Evolutionary conservation across 768 basidiomycete species (phyloP).

Genomic region (Antrodiella citrinella): DNA sequence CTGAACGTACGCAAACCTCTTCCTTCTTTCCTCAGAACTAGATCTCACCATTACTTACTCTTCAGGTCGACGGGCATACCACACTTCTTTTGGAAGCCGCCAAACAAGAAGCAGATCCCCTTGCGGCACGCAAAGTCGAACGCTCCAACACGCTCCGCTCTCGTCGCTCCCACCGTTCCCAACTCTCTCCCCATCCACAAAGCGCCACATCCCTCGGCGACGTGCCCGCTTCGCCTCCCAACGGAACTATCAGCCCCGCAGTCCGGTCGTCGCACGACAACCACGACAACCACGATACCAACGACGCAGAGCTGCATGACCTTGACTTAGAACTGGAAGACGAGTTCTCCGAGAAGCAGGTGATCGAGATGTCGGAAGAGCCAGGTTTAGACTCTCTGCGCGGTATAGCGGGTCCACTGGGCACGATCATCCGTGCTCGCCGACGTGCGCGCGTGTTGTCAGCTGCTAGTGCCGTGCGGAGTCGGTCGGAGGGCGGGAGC

Average conservation of each 20-base stretch:
- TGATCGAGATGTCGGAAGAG: slow-evolving; percentile 47
- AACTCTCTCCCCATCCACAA: background rate
- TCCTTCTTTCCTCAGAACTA: background rate
- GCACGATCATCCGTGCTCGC: slow-evolving; percentile 70
- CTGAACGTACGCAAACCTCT: slow-evolving; percentile 29
- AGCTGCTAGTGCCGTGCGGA: slow-evolving; percentile 11
- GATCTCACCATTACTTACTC: background rate
- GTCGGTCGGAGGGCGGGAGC: background rate
- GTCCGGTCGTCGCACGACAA: slow-evolving; percentile 2
- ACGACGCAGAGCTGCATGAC: background rate
- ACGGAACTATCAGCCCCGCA: background rate
- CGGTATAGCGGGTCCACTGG: slow-evolving; percentile 81
- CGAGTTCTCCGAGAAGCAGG: slow-evolving; percentile 3
- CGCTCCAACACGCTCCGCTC: slow-evolving; percentile 14
- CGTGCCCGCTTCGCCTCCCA: too few relatives aligned
- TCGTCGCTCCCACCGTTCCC: slow-evolving; percentile 14
- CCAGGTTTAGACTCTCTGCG: slow-evolving; percentile 86
- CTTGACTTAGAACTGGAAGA: slow-evolving; percentile 12
- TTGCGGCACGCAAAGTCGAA: slow-evolving; percentile 12
- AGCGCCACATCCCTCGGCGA: background rate
- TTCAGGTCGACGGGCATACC: slow-evolving; percentile 70
- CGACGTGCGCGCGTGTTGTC: slow-evolving; percentile 17
- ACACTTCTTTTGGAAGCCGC: slow-evolving; percentile 83
- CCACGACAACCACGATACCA: background rate
- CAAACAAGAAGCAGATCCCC: slow-evolving; percentile 35